A percentile compares a stretch with the other conserved stretches of the same genome.
Conservation (phyloP, 768 basidiomycete genomes). For the Grammothele lineata region DNA sequence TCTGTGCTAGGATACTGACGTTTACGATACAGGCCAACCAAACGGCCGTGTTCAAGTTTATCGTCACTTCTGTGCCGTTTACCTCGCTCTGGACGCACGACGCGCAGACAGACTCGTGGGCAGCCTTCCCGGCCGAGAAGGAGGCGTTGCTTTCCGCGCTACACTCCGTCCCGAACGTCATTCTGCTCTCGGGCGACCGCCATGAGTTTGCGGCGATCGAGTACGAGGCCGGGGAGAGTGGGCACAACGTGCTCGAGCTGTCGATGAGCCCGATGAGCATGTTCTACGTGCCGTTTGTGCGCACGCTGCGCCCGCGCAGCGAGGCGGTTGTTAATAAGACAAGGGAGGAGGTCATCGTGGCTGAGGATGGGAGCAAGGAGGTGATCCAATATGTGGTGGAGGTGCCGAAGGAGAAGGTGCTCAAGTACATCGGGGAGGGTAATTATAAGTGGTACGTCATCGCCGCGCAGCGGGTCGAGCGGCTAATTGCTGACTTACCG, state of each 20-base stretch:
- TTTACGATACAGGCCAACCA: slow-evolving; percentile 46
- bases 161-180: slow-evolving; percentile 64
- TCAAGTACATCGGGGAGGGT: slow-evolving; percentile 60
- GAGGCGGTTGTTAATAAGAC: slow-evolving; percentile 37
- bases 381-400: slow-evolving; percentile 27
- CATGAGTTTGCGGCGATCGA: slow-evolving; percentile 78
- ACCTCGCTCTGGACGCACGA: slow-evolving; percentile 67
- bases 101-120: slow-evolving; percentile 66
- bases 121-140: slow-evolving; percentile 58
- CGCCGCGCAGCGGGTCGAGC: not conserved
- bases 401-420: slow-evolving; percentile 48
- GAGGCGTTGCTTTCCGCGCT: slow-evolving; percentile 51
- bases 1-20: too few species aligned
- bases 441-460: slow-evolving; percentile 59
- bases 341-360: slow-evolving; percentile 21
- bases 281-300: slow-evolving; percentile 61
- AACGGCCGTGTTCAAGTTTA: slow-evolving; percentile 74
- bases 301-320: slow-evolving; percentile 47
- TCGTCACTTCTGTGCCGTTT: slow-evolving; percentile 71
- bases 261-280: slow-evolving; percentile 68
- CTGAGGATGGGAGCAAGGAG: slow-evolving; percentile 23
- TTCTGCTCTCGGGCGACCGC: slow-evolving; percentile 68
- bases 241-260: slow-evolving; percentile 52
- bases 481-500: not conserved
- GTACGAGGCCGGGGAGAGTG: slow-evolving; percentile 38